These are phyloP conservation scores for Isatis tinctoria DNA, from an alignment of 345 rosid genomes.

Conservation along the genomic window DNA sequence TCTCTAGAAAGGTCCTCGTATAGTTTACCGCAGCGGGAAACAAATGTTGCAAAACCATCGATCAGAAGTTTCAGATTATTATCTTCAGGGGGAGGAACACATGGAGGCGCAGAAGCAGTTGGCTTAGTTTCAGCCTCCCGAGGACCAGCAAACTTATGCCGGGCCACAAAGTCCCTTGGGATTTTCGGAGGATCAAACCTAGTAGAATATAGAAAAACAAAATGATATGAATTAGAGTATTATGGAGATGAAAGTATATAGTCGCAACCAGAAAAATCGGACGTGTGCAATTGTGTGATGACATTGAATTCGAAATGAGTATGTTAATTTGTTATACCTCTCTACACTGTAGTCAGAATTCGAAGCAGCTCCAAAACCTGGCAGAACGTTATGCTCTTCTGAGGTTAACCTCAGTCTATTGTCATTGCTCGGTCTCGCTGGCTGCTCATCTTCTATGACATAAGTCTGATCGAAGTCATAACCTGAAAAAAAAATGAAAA, in stretches of 20 bases:
- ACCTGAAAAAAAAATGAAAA: slow-evolving; percentile 37
- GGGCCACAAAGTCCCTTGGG: slow-evolving; percentile 75
- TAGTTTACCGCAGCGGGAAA: slow-evolving; percentile 88
- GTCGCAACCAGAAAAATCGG: neutral
- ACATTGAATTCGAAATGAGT: neutral
- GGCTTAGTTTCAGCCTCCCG: slow-evolving; percentile 46
- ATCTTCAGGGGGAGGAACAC: slow-evolving; percentile 76
- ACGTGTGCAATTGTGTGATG: neutral
- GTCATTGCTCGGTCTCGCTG: slow-evolving; percentile 44
- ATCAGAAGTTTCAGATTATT: slow-evolving; percentile 67
- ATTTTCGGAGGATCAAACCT: slow-evolving; percentile 83
- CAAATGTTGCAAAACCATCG: slow-evolving; percentile 90
- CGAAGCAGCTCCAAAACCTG: slow-evolving; percentile 69
- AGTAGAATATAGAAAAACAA: slow-evolving; percentile 32
- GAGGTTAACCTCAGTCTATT: slow-evolving; percentile 49
- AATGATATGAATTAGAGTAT: neutral
- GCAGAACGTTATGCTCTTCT: slow-evolving; percentile 61
- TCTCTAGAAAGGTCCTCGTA: slow-evolving; percentile 96
- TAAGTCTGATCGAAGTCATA: slow-evolving; percentile 63
- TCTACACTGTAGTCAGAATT: slow-evolving; percentile 59
- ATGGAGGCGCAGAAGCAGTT: slow-evolving; percentile 56
- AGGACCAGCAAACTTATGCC: slow-evolving; percentile 65
- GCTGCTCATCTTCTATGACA: slow-evolving; percentile 81
- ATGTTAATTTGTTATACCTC: slow-evolving; percentile 46
- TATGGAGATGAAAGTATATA: neutral